Base-by-base conservation (phyloP, 1,284 basidiomycete genomes). In the Boletus sp. region DNA sequence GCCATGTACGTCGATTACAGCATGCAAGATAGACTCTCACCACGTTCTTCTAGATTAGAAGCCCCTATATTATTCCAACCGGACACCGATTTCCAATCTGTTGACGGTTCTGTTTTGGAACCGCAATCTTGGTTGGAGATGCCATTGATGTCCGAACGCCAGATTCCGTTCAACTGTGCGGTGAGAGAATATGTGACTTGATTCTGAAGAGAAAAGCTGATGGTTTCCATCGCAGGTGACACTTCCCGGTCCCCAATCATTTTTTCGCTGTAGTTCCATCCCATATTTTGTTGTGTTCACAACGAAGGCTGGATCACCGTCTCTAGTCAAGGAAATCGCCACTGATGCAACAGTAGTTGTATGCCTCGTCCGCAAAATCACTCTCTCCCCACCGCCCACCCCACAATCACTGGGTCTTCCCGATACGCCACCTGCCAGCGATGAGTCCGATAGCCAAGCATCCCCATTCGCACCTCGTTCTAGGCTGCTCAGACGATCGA, bases 221-320 rank as follows among this genome's bases (percentile, higher is more conserved):
- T 33, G 26, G 4, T 38, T 17, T 22, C 36, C 29, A 42, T 41
- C 33, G 48, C 44, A 86, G 84, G 71, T 84, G 19, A 83, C 83
- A 29, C 66, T 86, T 19, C 84, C 84, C 14, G 75, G 72, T 30
- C 72, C 77, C 9, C 69, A 76, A 9, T 73, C 73, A 7, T 85
- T 85, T 66, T 70, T 76, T 53, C 80, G 83, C 10, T 62, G 71
- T 26, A 73, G 72, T 12, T 73, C 74, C 22, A 75, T 87, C 46
- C 77, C 82, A 20, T 86, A 80, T 58, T 87, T 80, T 57, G 82
- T 85, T 37, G 79, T 86, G 22, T 87, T 85, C 62, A 76, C 77
- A 12, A 85, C 84, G 17, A 76, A 66, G 7, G 77, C 79, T 14
- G 72, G 77, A 32, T 81, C 76, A 14, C 61, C 69, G 1, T 56